A percentile compares a stretch with the other conserved stretches of the same genome.
Conservation (phyloP, 495 filamentous ascomycete species). For the Podospora pseudoanserina region DNA sequence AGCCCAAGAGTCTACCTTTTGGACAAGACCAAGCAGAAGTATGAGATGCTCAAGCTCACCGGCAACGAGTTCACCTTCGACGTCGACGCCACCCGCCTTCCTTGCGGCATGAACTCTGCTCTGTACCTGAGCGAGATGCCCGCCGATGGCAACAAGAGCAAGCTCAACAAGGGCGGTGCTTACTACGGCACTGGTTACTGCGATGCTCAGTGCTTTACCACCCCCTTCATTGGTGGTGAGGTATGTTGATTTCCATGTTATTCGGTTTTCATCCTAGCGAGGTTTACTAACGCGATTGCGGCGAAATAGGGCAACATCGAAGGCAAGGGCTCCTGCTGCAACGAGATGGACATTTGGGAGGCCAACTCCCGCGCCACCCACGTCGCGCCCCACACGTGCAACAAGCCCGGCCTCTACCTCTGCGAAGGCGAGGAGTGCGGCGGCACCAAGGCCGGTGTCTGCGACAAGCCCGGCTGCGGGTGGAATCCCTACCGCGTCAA, state of each 20-base stretch:
- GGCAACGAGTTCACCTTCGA: slow-evolving; percentile 63
- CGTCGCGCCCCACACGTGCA: slow-evolving; percentile 58
- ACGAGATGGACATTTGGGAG: slow-evolving; percentile 65
- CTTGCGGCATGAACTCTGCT: slow-evolving; percentile 65
- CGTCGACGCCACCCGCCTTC: slow-evolving; percentile 57
- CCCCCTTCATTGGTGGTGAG: slow-evolving; percentile 58
- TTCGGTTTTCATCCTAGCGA: background rate
- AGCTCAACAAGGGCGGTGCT: slow-evolving; percentile 59
- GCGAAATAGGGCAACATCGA: slow-evolving; percentile 46
- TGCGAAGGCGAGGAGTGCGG: slow-evolving; percentile 45
- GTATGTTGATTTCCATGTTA: slow-evolving; percentile 28
- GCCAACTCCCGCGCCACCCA: slow-evolving; percentile 56
- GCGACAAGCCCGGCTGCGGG: slow-evolving; percentile 64
- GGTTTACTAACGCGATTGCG: background rate
- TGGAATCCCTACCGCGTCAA: slow-evolving; percentile 64
- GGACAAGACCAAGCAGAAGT: slow-evolving; percentile 46
- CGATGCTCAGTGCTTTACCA: slow-evolving; percentile 61
- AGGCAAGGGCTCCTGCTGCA: slow-evolving; percentile 54
- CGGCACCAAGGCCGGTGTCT: slow-evolving; percentile 51
- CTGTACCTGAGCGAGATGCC: slow-evolving; percentile 67
- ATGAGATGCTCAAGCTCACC: slow-evolving; percentile 57
- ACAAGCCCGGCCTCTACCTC: slow-evolving; percentile 44
- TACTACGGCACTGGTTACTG: slow-evolving; percentile 69
- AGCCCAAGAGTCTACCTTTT: slow-evolving; percentile 64
- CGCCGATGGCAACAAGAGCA: slow-evolving; percentile 48